These are phyloP conservation scores for Rhodotorula sp. DNA, from an alignment of 1,284 basidiomycete species.

Conservation along the genomic window DNA sequence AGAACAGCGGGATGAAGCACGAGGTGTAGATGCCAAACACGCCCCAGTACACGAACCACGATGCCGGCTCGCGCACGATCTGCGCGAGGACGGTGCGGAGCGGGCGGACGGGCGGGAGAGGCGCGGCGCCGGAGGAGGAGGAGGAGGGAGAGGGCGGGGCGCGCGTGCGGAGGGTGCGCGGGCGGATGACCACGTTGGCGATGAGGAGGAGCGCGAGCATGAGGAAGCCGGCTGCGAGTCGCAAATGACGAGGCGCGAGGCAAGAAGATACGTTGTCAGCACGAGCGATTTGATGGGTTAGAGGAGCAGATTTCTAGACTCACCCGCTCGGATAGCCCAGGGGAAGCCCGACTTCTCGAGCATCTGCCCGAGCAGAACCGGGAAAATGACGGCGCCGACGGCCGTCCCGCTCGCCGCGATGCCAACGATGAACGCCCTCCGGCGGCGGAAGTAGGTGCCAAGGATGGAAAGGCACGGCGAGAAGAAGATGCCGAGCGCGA, in stretches of 20 bases:
- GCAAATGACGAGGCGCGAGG: too few species aligned
- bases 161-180: conserved; percentile 7
- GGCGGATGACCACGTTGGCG: conserved; percentile 35
- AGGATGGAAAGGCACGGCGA: conserved; percentile 32
- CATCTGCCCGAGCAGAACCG: conserved; percentile 26
- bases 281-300: too few species aligned
- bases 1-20: conserved; percentile 28
- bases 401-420: conserved; percentile 32
- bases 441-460: conserved; percentile 32
- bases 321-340: conserved; percentile 17
- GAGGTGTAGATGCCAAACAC: conserved; percentile 21
- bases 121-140: neutral
- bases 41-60: conserved; percentile 28
- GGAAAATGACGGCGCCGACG: conserved; percentile 33
- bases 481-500: conserved; percentile 35
- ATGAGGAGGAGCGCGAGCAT: conserved; percentile 27
- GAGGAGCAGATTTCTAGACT: neutral
- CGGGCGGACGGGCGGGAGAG: neutral
- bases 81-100: conserved; percentile 7
- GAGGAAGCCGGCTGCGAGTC: conserved; percentile 25
- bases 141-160: neutral
- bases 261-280: neutral
- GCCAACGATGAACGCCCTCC: conserved; percentile 30
- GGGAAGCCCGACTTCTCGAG: conserved; percentile 28
- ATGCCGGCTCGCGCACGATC: conserved; percentile 20